Conservation (phyloP, 139 green algal genomes). For the Pleodorina starrii region DNA sequence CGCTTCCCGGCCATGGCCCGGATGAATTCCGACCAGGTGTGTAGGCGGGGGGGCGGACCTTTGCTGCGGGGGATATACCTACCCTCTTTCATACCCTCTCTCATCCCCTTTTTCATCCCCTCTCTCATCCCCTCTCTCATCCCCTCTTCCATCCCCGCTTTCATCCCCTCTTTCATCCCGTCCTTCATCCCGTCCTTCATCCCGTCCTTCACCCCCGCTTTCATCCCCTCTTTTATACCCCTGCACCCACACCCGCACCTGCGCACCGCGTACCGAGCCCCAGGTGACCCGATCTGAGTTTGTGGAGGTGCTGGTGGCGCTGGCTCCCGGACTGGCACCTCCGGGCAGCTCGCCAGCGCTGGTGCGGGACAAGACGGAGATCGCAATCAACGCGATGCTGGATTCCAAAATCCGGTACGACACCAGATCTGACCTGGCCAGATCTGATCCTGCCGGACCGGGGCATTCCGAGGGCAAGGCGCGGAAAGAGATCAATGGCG, state of each 20-base stretch:
- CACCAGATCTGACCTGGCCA: no score
- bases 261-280: background rate
- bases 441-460: no score
- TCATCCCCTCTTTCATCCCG: no score
- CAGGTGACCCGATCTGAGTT: conserved; percentile 7
- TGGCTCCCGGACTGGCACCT: conserved; percentile 1
- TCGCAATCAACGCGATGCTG: conserved; percentile 20
- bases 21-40: background rate
- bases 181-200: no score
- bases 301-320: conserved; percentile 28
- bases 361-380: conserved; percentile 36
- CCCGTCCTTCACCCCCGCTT: no score
- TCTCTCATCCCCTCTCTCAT: no score
- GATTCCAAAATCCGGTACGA: conserved; percentile 31
- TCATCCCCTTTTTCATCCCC: no score
- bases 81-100: no score
- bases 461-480: no score
- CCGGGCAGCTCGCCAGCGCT: background rate
- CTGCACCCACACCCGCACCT: background rate
- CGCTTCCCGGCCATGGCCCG: background rate
- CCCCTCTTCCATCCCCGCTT: no score
- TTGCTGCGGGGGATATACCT: no score
- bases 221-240: background rate
- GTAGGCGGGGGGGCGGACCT: background rate
- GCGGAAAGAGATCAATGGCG: no score